A percentile compares a stretch with the other conserved stretches of the same genome.
phyloP scores from a whole-genome alignment of 2,329 filamentous ascomycete species.

The Huntiella decipiens region DNA sequence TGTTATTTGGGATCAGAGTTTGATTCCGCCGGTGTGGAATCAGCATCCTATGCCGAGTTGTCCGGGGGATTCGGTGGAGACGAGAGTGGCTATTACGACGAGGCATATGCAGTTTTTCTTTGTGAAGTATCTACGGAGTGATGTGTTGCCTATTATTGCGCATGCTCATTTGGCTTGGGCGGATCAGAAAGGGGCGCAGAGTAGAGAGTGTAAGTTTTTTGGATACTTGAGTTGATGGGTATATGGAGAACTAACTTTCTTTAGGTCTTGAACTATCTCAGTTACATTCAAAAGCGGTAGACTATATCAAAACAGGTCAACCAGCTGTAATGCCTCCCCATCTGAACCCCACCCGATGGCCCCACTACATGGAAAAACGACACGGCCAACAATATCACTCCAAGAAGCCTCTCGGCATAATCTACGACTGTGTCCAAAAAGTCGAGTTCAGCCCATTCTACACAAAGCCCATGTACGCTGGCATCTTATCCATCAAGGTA shows the following conservation, averaged over 20 bases:
- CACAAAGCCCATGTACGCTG: constrained; percentile 51
- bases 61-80: constrained; percentile 19
- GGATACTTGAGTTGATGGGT: background rate
- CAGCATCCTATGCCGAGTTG: constrained; percentile 50
- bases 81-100: constrained; percentile 39
- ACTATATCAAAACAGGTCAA: constrained; percentile 80
- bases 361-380: constrained; percentile 71
- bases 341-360: constrained; percentile 46
- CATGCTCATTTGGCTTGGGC: constrained; percentile 62
- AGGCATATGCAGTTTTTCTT: constrained; percentile 71
- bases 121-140: constrained; percentile 81
- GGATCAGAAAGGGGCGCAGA: constrained; percentile 49
- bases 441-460: constrained; percentile 58
- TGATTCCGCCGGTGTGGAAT: constrained; percentile 56
- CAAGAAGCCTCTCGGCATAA: constrained; percentile 50
- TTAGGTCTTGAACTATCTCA: constrained; percentile 49
- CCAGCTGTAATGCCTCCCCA: constrained; percentile 47
- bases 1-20: constrained; percentile 67
- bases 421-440: constrained; percentile 57
- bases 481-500: constrained; percentile 44
- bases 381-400: constrained; percentile 44
- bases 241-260: background rate
- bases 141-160: constrained; percentile 63
- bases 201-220: constrained; percentile 40
- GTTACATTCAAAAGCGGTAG: constrained; percentile 79